Evolutionary conservation across 352 stramenopile species (phyloP).

Genomic region (Phytopythium ostracodes): DNA sequence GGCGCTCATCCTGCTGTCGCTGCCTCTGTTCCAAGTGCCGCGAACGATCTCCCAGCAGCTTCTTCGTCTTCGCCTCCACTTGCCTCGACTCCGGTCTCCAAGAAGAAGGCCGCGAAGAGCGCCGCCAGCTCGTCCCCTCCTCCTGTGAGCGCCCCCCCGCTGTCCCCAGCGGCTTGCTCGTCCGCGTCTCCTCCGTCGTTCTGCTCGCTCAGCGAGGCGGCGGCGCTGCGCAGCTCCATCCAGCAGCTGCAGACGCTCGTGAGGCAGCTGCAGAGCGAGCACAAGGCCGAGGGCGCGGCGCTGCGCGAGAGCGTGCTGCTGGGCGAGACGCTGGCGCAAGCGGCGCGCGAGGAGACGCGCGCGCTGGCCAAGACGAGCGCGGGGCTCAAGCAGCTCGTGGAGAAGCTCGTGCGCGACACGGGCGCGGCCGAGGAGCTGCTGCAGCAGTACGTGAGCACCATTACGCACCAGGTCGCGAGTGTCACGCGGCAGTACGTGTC

Average conservation of each 20-base stretch:
- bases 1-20: too few relatives aligned
- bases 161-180: neutral
- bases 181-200: neutral
- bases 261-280: constrained; percentile 31
- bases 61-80: neutral
- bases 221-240: constrained; percentile 5
- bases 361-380: constrained; percentile 41
- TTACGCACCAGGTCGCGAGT: constrained; percentile 80
- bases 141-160: too few relatives aligned
- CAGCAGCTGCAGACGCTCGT: constrained; percentile 35
- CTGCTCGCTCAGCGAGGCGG: neutral
- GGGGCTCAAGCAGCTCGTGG: constrained; percentile 67
- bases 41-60: neutral
- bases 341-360: constrained; percentile 38
- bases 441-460: constrained; percentile 81
- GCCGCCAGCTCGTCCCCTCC: too few relatives aligned
- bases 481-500: constrained; percentile 79
- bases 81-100: neutral
- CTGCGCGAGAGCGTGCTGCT: constrained; percentile 38
- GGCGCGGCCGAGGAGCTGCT: constrained; percentile 63
- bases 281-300: constrained; percentile 26
- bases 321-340: constrained; percentile 36
- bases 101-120: neutral
- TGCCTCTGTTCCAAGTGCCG: neutral
- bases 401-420: constrained; percentile 74